These are phyloP conservation scores for Zychaea mexicana DNA, from an alignment of 371 early-diverging fungal species.

Conservation along the genomic window DNA sequence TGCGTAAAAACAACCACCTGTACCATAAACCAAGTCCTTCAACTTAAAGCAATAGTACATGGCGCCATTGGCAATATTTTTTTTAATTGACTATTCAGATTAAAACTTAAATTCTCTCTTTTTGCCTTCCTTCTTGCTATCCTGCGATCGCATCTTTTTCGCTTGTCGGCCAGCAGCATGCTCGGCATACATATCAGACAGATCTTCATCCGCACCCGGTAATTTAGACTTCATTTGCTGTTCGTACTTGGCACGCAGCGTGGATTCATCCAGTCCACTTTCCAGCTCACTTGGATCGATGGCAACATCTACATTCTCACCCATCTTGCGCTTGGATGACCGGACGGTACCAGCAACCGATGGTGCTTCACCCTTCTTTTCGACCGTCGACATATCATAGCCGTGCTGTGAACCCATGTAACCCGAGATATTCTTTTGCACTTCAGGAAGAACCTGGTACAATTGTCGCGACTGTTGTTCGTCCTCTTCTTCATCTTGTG, in stretches of 20 bases:
- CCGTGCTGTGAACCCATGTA: constrained; percentile 96
- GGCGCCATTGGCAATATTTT: neutral
- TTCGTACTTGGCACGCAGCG: constrained; percentile 73
- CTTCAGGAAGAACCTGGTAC: constrained; percentile 89
- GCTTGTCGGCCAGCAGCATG: constrained; percentile 67
- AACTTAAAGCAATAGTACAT: neutral
- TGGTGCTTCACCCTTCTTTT: constrained; percentile 27
- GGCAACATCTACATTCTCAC: constrained; percentile 68
- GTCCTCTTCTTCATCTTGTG: constrained; percentile 43
- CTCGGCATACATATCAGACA: constrained; percentile 89
- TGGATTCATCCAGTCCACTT: constrained; percentile 65
- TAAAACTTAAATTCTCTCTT: constrained; percentile 80
- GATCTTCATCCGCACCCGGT: constrained; percentile 64
- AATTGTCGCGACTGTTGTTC: constrained; percentile 73
- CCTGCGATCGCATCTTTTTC: constrained; percentile 67
- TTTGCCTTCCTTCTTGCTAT: constrained; percentile 49
- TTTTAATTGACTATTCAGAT: neutral
- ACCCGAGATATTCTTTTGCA: constrained; percentile 73
- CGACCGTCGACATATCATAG: constrained; percentile 73
- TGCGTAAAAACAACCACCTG: neutral
- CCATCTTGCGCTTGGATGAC: constrained; percentile 55
- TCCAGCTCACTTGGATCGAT: constrained; percentile 80
- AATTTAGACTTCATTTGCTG: constrained; percentile 58
- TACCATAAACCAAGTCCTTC: neutral
- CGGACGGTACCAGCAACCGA: constrained; percentile 22